These are phyloP conservation scores for Echeveria elegans DNA, from an alignment of 164 flowering plant species.

Conservation along the genomic window DNA sequence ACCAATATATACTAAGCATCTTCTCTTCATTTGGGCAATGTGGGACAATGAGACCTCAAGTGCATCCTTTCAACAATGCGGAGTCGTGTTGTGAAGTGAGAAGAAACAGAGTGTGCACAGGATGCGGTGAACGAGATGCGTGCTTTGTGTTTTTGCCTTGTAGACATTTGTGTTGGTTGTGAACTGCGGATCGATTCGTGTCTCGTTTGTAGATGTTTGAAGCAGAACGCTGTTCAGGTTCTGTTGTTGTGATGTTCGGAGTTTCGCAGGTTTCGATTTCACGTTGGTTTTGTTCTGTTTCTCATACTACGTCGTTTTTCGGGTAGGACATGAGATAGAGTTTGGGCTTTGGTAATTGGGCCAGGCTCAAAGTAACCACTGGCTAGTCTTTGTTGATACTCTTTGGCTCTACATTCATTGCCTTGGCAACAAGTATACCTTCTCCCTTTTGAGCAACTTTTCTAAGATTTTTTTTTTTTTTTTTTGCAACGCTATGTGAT, in stretches of 20 bases:
- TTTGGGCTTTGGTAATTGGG: background rate
- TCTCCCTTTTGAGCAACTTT: background rate
- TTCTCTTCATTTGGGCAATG: too few relatives aligned
- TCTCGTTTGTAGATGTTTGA: slow-evolving; percentile 5
- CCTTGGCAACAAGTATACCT: slow-evolving; percentile 2
- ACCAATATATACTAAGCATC: too few relatives aligned
- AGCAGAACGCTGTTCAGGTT: background rate
- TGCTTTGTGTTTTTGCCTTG: background rate
- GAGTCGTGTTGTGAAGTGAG: background rate
- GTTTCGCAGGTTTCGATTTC: too few relatives aligned
- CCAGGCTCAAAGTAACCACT: too few relatives aligned
- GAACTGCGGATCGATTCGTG: background rate
- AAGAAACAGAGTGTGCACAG: background rate
- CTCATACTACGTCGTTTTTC: background rate
- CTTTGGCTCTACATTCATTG: too few relatives aligned
- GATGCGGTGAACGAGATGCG: background rate
- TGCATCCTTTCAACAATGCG: too few relatives aligned
- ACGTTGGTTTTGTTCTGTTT: background rate
- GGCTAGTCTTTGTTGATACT: too few relatives aligned
- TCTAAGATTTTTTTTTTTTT: background rate
- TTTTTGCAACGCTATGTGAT: too few relatives aligned
- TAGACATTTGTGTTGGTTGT: slow-evolving; percentile 1
- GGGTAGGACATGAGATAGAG: background rate
- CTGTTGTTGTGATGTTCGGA: background rate
- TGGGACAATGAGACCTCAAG: too few relatives aligned